Evolutionary conservation across 768 basidiomycete genomes (phyloP).

Genomic region (Lentinula detonsa): DNA sequence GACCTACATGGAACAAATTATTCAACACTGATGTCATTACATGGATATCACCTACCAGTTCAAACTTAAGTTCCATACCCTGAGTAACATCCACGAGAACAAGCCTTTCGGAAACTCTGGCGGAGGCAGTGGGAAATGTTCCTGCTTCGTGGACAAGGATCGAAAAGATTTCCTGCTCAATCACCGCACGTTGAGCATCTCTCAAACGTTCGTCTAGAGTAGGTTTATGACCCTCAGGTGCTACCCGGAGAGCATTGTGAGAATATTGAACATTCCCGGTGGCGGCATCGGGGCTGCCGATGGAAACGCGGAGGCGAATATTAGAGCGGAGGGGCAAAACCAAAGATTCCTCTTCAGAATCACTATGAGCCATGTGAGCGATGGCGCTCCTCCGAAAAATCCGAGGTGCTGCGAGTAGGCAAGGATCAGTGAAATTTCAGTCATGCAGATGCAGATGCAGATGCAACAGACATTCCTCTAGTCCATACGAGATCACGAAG

Average conservation of each 20-base stretch:
- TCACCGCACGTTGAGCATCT: constrained; percentile 61
- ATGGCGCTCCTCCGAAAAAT: constrained; percentile 63
- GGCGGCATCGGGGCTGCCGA: constrained; percentile 28
- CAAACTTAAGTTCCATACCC: constrained; percentile 61
- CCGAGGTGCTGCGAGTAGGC: constrained; percentile 43
- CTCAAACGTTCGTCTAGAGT: constrained; percentile 48
- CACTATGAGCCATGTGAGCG: constrained; percentile 56
- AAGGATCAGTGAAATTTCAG: background rate
- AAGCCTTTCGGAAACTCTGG: constrained; percentile 71
- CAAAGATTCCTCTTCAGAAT: constrained; percentile 35
- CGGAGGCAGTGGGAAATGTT: constrained; percentile 66
- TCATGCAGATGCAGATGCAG: background rate
- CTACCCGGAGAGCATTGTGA: constrained; percentile 27
- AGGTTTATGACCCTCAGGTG: constrained; percentile 18
- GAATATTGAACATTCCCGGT: constrained; percentile 26
- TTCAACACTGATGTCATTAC: background rate
- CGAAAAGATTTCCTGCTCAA: constrained; percentile 79
- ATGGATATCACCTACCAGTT: constrained; percentile 44
- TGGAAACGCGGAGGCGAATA: constrained; percentile 56
- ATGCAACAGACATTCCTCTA: constrained; percentile 68
- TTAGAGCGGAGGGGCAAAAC: constrained; percentile 62
- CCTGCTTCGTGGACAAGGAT: constrained; percentile 73
- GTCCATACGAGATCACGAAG: constrained; percentile 72
- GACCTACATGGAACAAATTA: constrained; percentile 19
- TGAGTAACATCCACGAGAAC: constrained; percentile 76